Base-by-base conservation (phyloP, 805 yeast genomes). In the Metschnikowia orientalis region DNA sequence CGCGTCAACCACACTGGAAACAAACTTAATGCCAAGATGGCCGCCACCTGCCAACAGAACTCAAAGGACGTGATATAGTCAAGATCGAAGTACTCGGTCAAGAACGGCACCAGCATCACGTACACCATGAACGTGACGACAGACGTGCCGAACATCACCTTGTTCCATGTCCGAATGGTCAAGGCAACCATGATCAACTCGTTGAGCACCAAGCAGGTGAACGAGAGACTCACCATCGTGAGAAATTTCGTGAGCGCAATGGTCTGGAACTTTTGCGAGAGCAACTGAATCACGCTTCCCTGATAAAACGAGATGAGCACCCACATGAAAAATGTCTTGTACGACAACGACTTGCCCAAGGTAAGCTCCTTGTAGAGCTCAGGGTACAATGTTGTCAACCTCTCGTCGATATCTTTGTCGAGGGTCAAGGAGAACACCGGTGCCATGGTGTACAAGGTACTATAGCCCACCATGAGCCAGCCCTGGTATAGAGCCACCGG, bases 401-500 rank as follows among this genome's bases (percentile, higher is more conserved):
- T 81, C 54, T 88, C 96, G 48, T 80, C 88, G 28, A 92, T 89
- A 56, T 92, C 99, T 35, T 80, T 77, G 55, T 92, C 97, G 28
- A 87, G 70, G 0, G 94, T 95, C 45, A 92, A 63, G 0, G 96
- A 85, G 50, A 92, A 92, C 2, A 92, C 97, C 0, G 99, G 99
- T 36, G 90, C 88, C 99, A 92, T 92, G 0, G 99, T 92, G 59
- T 92, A 92, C 34, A 87, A 73, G 0, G 99, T 92, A 2, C 97
- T 95, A 59, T 92, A 92, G 2, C 98, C 99, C 26, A 92, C 98
- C 97, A 92, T 88, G 28, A 92, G 69, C 81, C 95, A 90, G 2
- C 99, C 99, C 56, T 92, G 90, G 54, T 84, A 87, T 34, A 92
- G 67, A 0, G 97, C 97, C 41, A 92, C 67, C 1, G 99, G 99